Base-by-base conservation (phyloP, 2,329 filamentous ascomycete species). In the Colletotrichum sp. region DNA sequence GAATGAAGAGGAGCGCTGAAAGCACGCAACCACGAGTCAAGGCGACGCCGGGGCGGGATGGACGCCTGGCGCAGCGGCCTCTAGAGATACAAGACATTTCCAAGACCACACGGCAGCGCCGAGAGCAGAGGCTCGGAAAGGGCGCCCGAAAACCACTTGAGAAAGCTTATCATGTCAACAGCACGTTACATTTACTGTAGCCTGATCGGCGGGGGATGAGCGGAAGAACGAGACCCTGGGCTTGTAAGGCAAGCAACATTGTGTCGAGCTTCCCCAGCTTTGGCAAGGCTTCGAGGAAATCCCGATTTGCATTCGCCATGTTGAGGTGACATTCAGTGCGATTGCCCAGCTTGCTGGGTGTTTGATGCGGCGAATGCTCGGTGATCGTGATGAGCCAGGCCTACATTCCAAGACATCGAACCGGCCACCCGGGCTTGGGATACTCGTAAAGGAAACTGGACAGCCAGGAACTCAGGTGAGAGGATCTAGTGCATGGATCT, bases 41-140 rank as follows among this genome's bases (percentile, higher is more conserved):
- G 71, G 70, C 71, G 65, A 60, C 65, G 71, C 71, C 71, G 65
- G 26, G 74, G 39, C 66, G 74, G 74, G 66, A 60, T 52, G 57
- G 28, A 34, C 65, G 71, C 66, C 59, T 75, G 71, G 66, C 32
- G 34, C 74, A 75, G 62, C 75, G 44, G 65, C 49, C 32, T 36
- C 68, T 28, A 66, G 64, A 60, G 57, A 21, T 18, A 49, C 63
- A 66, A 52, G 63, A 66, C 63, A 28, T 28, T 36, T 32, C 68
- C 28, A 34, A 49, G 68, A n/a, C 34, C 21, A 62, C 34, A 67
- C 34, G 49, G 55, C 72, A 72, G 68, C 72, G 72, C 72, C 72
- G 36, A 72, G 72, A 66, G 49, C 30, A 36, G 24, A 21, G 55
- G 39, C 59, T 52, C 57, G 32, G 26, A 64, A n/a, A 32, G 32